phyloP scores from a whole-genome alignment of 2,329 filamentous ascomycete species.

The Calonectria leucothoes region DNA sequence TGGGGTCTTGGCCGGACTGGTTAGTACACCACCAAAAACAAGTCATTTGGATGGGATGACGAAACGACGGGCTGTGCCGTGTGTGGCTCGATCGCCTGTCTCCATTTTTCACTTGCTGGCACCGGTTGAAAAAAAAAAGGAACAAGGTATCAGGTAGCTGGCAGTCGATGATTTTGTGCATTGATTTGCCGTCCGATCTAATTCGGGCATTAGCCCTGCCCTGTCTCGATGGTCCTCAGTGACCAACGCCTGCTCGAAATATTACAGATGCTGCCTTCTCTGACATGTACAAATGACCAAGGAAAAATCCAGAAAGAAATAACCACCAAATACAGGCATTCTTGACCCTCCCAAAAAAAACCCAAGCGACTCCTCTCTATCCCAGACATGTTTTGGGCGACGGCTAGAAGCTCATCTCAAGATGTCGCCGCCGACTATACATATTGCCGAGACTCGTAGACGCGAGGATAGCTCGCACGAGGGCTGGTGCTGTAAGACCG shows the following conservation, averaged over 20 bases:
- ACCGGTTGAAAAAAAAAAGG: neutral
- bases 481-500: conserved; percentile 54
- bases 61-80: conserved; percentile 15
- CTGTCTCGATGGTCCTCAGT: neutral
- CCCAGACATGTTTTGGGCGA: neutral
- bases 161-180: neutral
- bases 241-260: conserved; percentile 13
- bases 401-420: neutral
- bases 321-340: neutral
- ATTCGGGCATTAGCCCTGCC: neutral
- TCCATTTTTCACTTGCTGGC: neutral
- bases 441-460: conserved; percentile 50
- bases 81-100: neutral
- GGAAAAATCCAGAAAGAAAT: neutral
- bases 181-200: neutral
- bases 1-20: neutral
- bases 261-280: neutral
- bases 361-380: neutral
- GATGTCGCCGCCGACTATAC: neutral
- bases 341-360: neutral
- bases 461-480: conserved; percentile 54
- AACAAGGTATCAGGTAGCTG: neutral
- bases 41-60: conserved; percentile 14
- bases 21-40: conserved; percentile 5
- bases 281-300: neutral